Evolutionary conservation across 768 basidiomycete genomes (phyloP).

Genomic region (Collybia mongolica): DNA sequence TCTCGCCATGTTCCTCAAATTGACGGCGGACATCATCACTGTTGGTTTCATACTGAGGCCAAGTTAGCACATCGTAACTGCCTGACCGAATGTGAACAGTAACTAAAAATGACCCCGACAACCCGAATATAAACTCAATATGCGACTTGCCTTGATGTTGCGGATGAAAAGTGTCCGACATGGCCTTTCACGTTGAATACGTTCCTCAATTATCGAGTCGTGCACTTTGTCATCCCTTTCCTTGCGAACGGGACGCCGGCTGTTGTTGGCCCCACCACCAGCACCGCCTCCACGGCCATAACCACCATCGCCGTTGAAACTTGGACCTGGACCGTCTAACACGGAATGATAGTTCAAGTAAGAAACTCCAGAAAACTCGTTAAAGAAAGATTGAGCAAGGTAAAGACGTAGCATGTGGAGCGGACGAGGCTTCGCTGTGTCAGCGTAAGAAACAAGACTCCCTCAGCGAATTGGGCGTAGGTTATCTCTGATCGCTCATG

Average conservation of each 20-base stretch:
- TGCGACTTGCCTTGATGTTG: slow-evolving; percentile 89
- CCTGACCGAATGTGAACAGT: slow-evolving; percentile 5
- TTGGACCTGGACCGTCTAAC: slow-evolving; percentile 64
- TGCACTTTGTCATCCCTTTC: slow-evolving; percentile 88
- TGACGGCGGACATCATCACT: slow-evolving; percentile 80
- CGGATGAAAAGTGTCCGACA: slow-evolving; percentile 96
- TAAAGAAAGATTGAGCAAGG: slow-evolving; percentile 35
- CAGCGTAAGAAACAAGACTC: slow-evolving; percentile 16
- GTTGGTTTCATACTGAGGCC: slow-evolving; percentile 79
- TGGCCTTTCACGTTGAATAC: slow-evolving; percentile 90
- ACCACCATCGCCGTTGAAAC: slow-evolving; percentile 53
- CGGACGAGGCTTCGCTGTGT: slow-evolving; percentile 32
- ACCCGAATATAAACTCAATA: slow-evolving; percentile 18
- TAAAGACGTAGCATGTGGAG: slow-evolving; percentile 43
- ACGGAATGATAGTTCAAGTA: slow-evolving; percentile 48
- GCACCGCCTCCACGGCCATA: slow-evolving; percentile 32
- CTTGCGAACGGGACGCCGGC: slow-evolving; percentile 56
- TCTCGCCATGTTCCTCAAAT: slow-evolving; percentile 93
- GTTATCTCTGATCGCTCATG: slow-evolving; percentile 22
- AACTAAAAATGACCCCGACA: slow-evolving; percentile 5
- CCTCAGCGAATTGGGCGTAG: slow-evolving; percentile 16
- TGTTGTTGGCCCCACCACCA: slow-evolving; percentile 19
- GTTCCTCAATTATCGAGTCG: slow-evolving; percentile 90
- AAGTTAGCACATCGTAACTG: slow-evolving; percentile 10
- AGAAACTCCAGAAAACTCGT: slow-evolving; percentile 41